These are phyloP conservation scores for Aspergillus aculeatus DNA, from an alignment of 2,329 filamentous ascomycete species.

Conservation along the genomic window DNA sequence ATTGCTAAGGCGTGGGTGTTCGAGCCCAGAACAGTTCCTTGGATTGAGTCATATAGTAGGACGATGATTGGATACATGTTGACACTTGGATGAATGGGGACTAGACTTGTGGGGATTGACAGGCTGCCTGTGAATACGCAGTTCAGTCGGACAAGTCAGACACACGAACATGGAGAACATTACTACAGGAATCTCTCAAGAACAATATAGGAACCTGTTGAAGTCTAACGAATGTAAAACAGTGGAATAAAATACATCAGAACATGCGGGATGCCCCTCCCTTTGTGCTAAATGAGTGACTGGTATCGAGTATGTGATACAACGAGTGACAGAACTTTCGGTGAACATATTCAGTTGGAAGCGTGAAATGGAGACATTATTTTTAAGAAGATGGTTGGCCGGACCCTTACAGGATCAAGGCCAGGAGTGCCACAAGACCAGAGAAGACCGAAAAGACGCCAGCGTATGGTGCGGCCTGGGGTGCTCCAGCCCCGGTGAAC, in stretches of 20 bases:
- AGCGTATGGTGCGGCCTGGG: conserved; percentile 15
- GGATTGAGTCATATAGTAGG: background rate
- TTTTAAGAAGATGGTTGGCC: background rate
- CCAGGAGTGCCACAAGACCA: conserved; percentile 28
- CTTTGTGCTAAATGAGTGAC: background rate
- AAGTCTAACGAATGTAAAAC: background rate
- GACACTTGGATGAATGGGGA: background rate
- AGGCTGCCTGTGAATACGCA: too few relatives aligned
- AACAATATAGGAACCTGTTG: background rate
- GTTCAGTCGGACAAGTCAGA: too few relatives aligned
- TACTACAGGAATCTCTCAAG: background rate
- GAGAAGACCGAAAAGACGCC: conserved; percentile 24
- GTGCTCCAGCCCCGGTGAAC: conserved; percentile 28
- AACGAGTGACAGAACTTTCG: background rate
- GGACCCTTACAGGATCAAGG: conserved; percentile 27
- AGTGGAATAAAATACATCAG: background rate
- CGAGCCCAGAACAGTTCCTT: too few relatives aligned
- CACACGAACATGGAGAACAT: background rate
- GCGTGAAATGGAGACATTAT: background rate
- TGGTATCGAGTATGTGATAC: background rate
- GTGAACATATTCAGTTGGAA: background rate
- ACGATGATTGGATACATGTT: background rate
- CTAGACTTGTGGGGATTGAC: background rate
- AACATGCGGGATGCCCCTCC: background rate
- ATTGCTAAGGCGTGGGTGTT: too few relatives aligned